phyloP scores from a whole-genome alignment of 306 rosid genomes.

The Cucurbita ficifolia region DNA sequence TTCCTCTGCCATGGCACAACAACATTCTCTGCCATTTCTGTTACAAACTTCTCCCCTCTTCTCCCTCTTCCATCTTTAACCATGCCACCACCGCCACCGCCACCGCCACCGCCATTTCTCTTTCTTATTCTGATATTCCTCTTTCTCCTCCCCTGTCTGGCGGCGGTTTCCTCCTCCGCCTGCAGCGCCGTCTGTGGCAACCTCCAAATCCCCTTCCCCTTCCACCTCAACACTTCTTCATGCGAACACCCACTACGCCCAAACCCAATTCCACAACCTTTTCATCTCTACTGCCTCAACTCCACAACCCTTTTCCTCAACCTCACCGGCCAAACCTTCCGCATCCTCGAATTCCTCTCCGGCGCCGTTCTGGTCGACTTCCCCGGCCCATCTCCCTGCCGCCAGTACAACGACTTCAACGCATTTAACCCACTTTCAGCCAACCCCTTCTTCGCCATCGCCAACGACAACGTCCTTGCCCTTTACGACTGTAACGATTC shows the following conservation, averaged over 20 bases:
- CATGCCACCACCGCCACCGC: slow-evolving; percentile 17
- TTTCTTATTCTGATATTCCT: slow-evolving; percentile 18
- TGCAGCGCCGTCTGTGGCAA: slow-evolving; percentile 64
- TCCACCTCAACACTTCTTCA: slow-evolving; percentile 45
- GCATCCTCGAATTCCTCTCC: slow-evolving; percentile 51
- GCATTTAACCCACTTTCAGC: slow-evolving; percentile 38
- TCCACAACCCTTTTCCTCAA: slow-evolving; percentile 52
- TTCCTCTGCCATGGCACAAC: slow-evolving; percentile 5
- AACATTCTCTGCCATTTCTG: slow-evolving; percentile 6
- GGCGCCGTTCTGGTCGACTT: slow-evolving; percentile 65
- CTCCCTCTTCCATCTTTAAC: slow-evolving; percentile 5
- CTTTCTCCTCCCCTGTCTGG: slow-evolving; percentile 8
- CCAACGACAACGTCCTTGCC: slow-evolving; percentile 63
- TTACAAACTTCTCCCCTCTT: not conserved
- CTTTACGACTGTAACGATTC: slow-evolving; percentile 93
- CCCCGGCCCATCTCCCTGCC: slow-evolving; percentile 46
- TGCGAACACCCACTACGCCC: slow-evolving; percentile 9
- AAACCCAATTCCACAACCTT: slow-evolving; percentile 22
- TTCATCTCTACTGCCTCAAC: slow-evolving; percentile 52
- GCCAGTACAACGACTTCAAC: slow-evolving; percentile 68
- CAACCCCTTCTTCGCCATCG: slow-evolving; percentile 39
- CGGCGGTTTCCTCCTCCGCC: slow-evolving; percentile 5
- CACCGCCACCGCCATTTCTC: not conserved
- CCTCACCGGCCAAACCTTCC: slow-evolving; percentile 29
- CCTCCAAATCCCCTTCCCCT: slow-evolving; percentile 60